Evolutionary conservation across 345 rosid genomes (phyloP), one percentile per base, ranked within the genome.

Genomic region (Nephelium lappaceum): DNA sequence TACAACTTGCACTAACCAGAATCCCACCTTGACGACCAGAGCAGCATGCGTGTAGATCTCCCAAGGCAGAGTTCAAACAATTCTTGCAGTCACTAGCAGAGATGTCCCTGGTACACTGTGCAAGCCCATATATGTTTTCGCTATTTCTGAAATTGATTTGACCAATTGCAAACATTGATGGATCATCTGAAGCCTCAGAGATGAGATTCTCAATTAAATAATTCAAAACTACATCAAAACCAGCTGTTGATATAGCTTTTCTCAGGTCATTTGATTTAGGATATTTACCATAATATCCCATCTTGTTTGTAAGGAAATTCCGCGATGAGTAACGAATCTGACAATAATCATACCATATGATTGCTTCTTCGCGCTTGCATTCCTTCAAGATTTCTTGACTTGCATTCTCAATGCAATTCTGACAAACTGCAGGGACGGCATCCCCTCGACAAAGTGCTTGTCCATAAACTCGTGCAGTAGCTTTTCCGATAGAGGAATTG

Each of bases 91-190:
- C 67, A 25, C 2, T 15, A 11, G 21, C 11, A 3, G 73, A 2
- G 27, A 83, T 79, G 80, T 82, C 88, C 65, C 84, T 79, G 14
- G 81, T 80, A 41, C 88, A 87, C 74, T 87, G 90, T 25, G 76
- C 84, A 60, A 83, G 84, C 39, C 84, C 85, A 39, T 81, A 83
- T 31, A 87, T 38, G 16, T 74, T 77, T 36, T 42, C 25, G 23
- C 53, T 63, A 39, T 55, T 38, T 3, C 79, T 42, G 4, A 63
- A 42, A 31, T 23, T 70, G 16, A 76, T 31, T 76, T 77, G 61
- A 19, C 88, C 90, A 7, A 69, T 69, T 0, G 80, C 77, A 27
- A 87, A 87, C 80, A 60, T 65, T 24, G 75, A 39, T 15, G 81
- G 23, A 73, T 39, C 27, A 36, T 8, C 45, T 11, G 80, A 79